A percentile compares a stretch with the other conserved stretches of the same genome.
Evolutionary conservation across 306 rosid genomes (phyloP).

Genomic region (Morella rubra): DNA sequence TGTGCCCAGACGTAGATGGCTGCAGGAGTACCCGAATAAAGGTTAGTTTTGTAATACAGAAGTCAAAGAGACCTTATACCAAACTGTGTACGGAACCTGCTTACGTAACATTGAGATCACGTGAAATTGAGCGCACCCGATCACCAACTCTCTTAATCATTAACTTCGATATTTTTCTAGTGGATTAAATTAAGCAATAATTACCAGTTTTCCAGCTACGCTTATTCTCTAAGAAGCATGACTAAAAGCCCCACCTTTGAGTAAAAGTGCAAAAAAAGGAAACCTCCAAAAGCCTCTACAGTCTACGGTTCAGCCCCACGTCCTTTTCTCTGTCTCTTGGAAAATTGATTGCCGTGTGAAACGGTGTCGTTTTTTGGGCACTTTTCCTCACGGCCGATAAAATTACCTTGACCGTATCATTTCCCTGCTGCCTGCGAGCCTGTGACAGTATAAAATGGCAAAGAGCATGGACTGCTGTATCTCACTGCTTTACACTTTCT

Average conservation of each 20-base stretch:
- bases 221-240: background rate
- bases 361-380: background rate
- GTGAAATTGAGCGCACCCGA: background rate
- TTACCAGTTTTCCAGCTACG: background rate
- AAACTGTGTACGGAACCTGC: no score
- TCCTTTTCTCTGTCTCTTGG: no score
- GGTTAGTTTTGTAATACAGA: background rate
- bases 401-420: constrained; percentile 5
- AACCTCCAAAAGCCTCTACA: background rate
- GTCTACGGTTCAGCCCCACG: background rate
- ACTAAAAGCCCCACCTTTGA: background rate
- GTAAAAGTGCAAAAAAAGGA: constrained; percentile 8
- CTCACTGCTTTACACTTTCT: background rate
- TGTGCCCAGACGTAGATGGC: background rate
- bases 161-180: background rate
- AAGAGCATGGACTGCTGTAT: constrained; percentile 15
- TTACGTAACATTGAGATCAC: background rate
- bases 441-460: constrained; percentile 18
- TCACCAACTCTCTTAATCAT: background rate
- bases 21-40: background rate
- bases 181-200: background rate
- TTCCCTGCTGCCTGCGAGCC: constrained; percentile 22
- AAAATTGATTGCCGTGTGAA: background rate
- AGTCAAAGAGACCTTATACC: background rate
- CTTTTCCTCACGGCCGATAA: background rate